Conservation (phyloP, 345 rosid species). For the Linum usitatissimum region DNA sequence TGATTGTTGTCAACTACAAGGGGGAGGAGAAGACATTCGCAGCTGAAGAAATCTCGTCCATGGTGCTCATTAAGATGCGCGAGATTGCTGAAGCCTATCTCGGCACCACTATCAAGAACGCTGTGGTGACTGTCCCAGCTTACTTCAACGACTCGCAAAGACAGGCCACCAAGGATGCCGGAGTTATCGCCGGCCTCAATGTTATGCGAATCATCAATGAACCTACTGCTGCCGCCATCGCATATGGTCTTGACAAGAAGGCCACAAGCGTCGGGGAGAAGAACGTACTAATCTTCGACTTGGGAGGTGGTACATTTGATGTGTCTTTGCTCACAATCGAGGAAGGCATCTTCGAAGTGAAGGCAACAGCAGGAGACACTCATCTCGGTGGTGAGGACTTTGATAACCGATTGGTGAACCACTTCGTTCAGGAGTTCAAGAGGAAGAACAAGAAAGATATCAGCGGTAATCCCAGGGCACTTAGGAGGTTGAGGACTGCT, state of each 20-base stretch:
- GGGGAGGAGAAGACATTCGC: constrained; percentile 24
- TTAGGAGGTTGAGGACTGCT: constrained; percentile 36
- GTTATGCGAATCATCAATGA: constrained; percentile 26
- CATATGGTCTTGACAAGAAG: constrained; percentile 27
- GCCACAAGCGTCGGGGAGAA: constrained; percentile 26
- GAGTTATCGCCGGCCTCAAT: constrained; percentile 20
- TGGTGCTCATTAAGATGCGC: constrained; percentile 26
- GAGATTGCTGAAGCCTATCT: constrained; percentile 27
- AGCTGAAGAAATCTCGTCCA: constrained; percentile 24
- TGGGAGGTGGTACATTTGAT: constrained; percentile 27
- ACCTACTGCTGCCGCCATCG: constrained; percentile 26
- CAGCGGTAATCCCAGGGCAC: constrained; percentile 29
- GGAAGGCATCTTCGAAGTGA: constrained; percentile 25
- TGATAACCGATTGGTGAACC: constrained; percentile 33
- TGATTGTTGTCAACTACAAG: constrained; percentile 20
- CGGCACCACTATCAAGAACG: constrained; percentile 18
- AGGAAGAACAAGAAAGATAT: constrained; percentile 36
- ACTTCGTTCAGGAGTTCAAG: constrained; percentile 38
- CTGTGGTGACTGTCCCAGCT: constrained; percentile 24
- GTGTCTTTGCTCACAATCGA: constrained; percentile 21
- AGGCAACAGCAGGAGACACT: constrained; percentile 23
- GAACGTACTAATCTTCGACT: constrained; percentile 23
- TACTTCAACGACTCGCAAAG: constrained; percentile 27
- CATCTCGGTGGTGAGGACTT: constrained; percentile 26
- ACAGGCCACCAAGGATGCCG: constrained; percentile 26